phyloP scores from a whole-genome alignment of 1,139 yeast species.

The Geotrichum reessii region DNA sequence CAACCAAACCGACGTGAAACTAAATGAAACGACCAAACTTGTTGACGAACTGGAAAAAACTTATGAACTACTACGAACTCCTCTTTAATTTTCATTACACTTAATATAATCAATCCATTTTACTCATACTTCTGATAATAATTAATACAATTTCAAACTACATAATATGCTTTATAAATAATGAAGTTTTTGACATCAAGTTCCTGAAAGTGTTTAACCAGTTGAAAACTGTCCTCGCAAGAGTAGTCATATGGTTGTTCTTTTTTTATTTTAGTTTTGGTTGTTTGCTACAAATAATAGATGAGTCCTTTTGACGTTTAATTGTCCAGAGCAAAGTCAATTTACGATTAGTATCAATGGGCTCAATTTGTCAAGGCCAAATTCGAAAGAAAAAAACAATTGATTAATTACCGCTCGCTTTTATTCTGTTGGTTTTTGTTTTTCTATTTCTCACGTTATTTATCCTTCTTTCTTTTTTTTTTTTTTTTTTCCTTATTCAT shows the following conservation, averaged over 20 bases:
- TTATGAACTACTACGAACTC: not conserved
- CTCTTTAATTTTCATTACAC: not conserved
- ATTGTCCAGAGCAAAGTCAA: no score
- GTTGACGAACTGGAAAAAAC: constrained; percentile 9
- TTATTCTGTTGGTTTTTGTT: not conserved
- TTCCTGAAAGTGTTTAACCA: no score
- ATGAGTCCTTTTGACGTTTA: no score
- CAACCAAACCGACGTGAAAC: not conserved
- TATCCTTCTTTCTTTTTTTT: not conserved
- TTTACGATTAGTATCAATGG: no score
- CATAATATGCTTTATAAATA: not conserved
- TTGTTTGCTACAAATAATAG: no score
- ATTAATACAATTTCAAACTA: not conserved
- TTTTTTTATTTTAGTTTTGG: no score
- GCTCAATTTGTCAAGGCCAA: no score
- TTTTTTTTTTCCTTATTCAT: not conserved
- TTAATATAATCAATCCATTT: not conserved
- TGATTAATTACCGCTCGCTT: not conserved
- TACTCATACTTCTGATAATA: not conserved
- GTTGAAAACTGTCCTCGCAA: no score
- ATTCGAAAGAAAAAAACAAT: no score
- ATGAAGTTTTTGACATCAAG: not conserved
- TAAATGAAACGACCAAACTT: constrained; percentile 4
- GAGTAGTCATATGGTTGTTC: no score
- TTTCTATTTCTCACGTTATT: not conserved